Evolutionary conservation across 768 basidiomycete genomes (phyloP).

Genomic region (Boletus rubescentipes): DNA sequence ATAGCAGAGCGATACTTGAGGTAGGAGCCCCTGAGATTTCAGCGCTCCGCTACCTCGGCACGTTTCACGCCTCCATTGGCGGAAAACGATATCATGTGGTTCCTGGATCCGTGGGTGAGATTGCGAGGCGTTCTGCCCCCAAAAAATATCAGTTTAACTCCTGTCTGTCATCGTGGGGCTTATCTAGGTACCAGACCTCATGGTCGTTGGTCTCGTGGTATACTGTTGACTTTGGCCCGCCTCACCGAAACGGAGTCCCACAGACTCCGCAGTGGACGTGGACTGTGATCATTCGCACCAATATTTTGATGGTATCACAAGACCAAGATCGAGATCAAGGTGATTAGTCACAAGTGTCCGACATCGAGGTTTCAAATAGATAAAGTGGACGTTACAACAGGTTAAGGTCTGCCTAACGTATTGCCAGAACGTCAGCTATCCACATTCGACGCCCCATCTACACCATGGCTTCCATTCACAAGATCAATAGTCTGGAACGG

Average conservation of each 20-base stretch:
- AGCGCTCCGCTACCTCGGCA: neutral
- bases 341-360: neutral
- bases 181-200: neutral
- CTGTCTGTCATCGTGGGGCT: conserved; percentile 5
- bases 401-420: neutral
- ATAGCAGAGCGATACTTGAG: conserved; percentile 23
- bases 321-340: neutral
- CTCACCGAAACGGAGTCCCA: neutral
- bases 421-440: neutral
- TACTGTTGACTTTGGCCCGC: neutral
- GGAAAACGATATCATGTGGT: neutral
- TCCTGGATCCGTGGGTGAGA: conserved; percentile 6
- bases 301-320: neutral
- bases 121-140: neutral
- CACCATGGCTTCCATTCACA: conserved; percentile 49
- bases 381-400: neutral
- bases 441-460: neutral
- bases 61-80: neutral
- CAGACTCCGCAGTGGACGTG: neutral
- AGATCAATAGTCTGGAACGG: conserved; percentile 52
- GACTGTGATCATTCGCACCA: neutral
- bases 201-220: conserved; percentile 1
- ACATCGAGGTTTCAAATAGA: conserved; percentile 1
- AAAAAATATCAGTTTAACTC: neutral
- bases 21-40: conserved; percentile 11